Conservation (phyloP, 2,329 filamentous ascomycete genomes). For the Arthrobotrys musiformis region DNA sequence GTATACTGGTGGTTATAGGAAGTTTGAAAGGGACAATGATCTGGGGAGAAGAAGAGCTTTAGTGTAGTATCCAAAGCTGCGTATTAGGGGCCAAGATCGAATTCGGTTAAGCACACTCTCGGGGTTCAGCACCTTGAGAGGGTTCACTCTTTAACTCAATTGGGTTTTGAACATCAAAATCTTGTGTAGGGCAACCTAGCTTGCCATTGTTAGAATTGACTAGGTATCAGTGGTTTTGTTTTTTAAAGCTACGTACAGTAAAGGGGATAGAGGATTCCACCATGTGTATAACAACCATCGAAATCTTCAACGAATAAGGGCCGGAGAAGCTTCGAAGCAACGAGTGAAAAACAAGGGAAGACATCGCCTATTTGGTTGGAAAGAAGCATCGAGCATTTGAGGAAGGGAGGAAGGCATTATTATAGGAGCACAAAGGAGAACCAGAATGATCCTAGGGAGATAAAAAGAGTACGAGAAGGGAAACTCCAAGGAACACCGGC, state of each 20-base stretch:
- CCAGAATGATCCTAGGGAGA: constrained; percentile 2
- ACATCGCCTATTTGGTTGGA: background rate
- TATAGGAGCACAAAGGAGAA: background rate
- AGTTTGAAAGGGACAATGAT: background rate
- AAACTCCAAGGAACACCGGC: constrained; percentile 56
- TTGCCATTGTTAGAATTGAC: background rate
- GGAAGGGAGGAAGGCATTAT: background rate
- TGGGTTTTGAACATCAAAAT: background rate
- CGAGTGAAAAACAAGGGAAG: background rate
- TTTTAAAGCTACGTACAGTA: constrained; percentile 7
- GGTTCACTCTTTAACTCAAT: background rate
- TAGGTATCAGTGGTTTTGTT: constrained; percentile 4
- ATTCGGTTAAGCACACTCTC: background rate
- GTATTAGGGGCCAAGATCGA: background rate
- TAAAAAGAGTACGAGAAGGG: constrained; percentile 6
- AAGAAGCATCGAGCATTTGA: background rate
- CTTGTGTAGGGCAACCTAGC: background rate
- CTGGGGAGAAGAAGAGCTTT: background rate
- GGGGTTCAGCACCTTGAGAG: background rate
- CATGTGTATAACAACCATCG: constrained; percentile 22
- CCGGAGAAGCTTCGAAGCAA: background rate
- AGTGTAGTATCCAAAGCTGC: background rate
- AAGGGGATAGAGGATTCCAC: constrained; percentile 3
- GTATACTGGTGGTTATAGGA: background rate
- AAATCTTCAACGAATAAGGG: background rate